Conservation (phyloP, 1,284 basidiomycete species). For the Ganoderma lingzhi region DNA sequence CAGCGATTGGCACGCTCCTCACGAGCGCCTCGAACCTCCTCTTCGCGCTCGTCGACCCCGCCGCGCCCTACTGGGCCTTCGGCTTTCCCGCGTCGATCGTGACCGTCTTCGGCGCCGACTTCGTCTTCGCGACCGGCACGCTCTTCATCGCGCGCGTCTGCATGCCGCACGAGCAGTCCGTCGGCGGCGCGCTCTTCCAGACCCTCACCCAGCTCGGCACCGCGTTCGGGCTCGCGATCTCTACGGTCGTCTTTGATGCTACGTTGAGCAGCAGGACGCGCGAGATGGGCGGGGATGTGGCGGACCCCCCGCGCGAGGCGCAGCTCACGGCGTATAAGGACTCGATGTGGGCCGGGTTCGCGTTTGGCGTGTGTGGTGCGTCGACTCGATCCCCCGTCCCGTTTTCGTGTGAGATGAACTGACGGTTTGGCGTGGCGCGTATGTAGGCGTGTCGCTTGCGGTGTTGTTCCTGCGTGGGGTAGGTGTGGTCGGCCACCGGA, state of each 20-base stretch:
- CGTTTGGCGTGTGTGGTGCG: slow-evolving; percentile 55
- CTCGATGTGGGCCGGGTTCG: slow-evolving; percentile 71
- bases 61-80: slow-evolving; percentile 78
- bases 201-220: slow-evolving; percentile 85
- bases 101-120: slow-evolving; percentile 81
- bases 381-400: neutral
- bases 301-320: slow-evolving; percentile 29
- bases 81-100: slow-evolving; percentile 83
- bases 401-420: no score
- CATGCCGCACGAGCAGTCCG: slow-evolving; percentile 77
- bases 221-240: slow-evolving; percentile 78
- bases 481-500: slow-evolving; percentile 61
- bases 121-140: slow-evolving; percentile 79
- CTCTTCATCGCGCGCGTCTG: slow-evolving; percentile 80
- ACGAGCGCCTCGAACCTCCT: slow-evolving; percentile 74
- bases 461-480: slow-evolving; percentile 63
- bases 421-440: neutral
- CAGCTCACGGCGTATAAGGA: slow-evolving; percentile 62
- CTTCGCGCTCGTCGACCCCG: slow-evolving; percentile 74
- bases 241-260: slow-evolving; percentile 75
- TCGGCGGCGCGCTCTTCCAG: slow-evolving; percentile 81
- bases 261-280: slow-evolving; percentile 40
- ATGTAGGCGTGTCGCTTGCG: slow-evolving; percentile 58
- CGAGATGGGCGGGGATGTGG: no score
- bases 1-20: slow-evolving; percentile 64